Base-by-base conservation (phyloP, 768 basidiomycete species). In the Russula ochroleuca region DNA sequence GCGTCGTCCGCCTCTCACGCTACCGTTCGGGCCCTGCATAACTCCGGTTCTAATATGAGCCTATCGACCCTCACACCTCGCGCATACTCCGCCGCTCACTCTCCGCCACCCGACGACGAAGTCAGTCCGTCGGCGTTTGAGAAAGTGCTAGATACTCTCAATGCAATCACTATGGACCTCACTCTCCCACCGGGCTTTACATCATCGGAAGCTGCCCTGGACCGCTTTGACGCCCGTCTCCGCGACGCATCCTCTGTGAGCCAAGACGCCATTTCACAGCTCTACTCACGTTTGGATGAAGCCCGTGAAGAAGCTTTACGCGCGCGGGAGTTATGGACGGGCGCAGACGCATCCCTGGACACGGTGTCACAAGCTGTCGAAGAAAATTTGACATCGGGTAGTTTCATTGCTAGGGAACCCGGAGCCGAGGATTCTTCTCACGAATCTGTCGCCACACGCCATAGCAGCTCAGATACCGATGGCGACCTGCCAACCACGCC, bases 131-230 rank as follows among this genome's bases (percentile, higher is more conserved):
- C 67, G 38, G 55, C 74, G 48, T 64, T 72, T 7, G 79, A 82
- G 52, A 78, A 76, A 55, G 77, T 87, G 35, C 75, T 90, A 37
- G 74, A 80, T 6, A 81, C 80, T 67, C 80, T 89, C 41, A 82
- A 81, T 47, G 69, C 76, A 5, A 80, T 84, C 11, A 81, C 81
- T 13, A 72, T 76, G 8, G 73, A 78, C 19, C 60, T 70, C 3
- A 35, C 64, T 17, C 50, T 35, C 10, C 25, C 62, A 2, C 50
- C 67, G n/a, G 62, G 63, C 71, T 75, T 15, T 70, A 75, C 25
- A 80, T 81, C 64, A 59, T 74, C 31, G 72, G 73, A 37, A 72
- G 68, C 71, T 31, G 77, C 80, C 43, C 72, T 84, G 49, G 71
- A 75, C 47, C 74, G 76, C 41, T 72, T 88, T 21, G 76, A 79